phyloP scores from a whole-genome alignment of 1,284 basidiomycete species.

The Trichosporon asahii region DNA sequence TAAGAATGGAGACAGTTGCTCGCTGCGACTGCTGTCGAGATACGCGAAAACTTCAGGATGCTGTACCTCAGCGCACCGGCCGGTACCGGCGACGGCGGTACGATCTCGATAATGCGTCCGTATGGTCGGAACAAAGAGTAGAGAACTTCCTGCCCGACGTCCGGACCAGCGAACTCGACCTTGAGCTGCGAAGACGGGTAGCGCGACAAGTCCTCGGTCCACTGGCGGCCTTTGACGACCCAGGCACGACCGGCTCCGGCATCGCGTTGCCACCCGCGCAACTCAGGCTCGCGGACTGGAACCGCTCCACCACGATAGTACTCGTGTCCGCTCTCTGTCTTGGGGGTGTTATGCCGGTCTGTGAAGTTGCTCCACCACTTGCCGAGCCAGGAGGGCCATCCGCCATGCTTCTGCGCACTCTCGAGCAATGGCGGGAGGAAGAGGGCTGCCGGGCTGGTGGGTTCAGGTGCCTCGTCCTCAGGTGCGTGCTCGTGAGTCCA shows the following conservation, averaged over 20 bases:
- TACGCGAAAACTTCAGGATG: conserved; percentile 61
- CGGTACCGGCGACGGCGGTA: conserved; percentile 61
- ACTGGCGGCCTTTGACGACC: conserved; percentile 77
- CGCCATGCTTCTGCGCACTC: conserved; percentile 42
- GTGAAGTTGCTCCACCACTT: conserved; percentile 39
- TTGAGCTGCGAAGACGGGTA: conserved; percentile 70
- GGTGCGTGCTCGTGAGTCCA: conserved; percentile 23
- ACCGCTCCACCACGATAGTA: conserved; percentile 19
- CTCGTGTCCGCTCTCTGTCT: conserved; percentile 17
- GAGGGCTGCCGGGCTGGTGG: conserved; percentile 34
- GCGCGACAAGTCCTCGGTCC: conserved; percentile 83
- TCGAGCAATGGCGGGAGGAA: conserved; percentile 44
- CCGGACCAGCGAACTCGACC: conserved; percentile 81
- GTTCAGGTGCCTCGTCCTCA: conserved; percentile 25
- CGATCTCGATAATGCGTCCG: conserved; percentile 71
- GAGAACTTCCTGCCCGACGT: conserved; percentile 67
- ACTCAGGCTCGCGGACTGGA: conserved; percentile 9
- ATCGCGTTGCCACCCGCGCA: conserved; percentile 26
- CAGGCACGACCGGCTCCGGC: conserved; percentile 62
- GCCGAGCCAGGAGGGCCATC: conserved; percentile 49
- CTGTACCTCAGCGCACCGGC: conserved; percentile 67
- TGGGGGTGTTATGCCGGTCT: background rate
- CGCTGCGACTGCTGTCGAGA: conserved; percentile 73
- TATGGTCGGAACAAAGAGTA: conserved; percentile 61
- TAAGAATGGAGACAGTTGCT: conserved; percentile 81